Base-by-base conservation (phyloP, 306 rosid species). In the Calophaca sinica region DNA sequence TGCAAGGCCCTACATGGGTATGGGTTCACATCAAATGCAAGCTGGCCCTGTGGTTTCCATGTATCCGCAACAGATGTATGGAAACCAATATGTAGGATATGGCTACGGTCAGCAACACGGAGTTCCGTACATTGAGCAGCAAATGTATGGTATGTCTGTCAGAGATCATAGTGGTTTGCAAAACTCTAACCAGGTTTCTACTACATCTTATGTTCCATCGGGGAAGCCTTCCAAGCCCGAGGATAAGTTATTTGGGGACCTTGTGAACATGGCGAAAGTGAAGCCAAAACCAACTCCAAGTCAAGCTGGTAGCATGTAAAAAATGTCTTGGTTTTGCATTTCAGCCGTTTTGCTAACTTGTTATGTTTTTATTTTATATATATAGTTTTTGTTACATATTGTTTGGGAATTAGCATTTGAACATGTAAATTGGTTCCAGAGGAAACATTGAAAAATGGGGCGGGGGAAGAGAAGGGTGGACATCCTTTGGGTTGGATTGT, bases 221-320 rank as follows among this genome's bases (percentile, higher is more conserved):
- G 83, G 72, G 76, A 90, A 79, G 85, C 96, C 96, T 70, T 87
- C 87, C 59, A 94, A 87, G 77, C 97, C 98, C 38, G 97, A 94
- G 86, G 97, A 94, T 68, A 94, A 88, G 73, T 82, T 94, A 49
- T 94, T 94, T 9, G 98, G 98, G 10, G 98, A 94, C 84, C 97
- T 94, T 41, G 97, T 94, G 52, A 86, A 91, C 89, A 87, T 90
- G 82, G 90, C 98, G 10, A 94, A 94, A 77, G 69, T 94, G 61
- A 91, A 90, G 83, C 87, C 98, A 12, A 94, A 91, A 79, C 62
- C 96, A 57, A 73, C 87, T 46, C 81, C 91, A 10, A 89, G 88
- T 4, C 74, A 79, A 68, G 86, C 98, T 76, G 92, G 91, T 74
- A 84, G 91, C 85, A 64, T 83, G 85, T 88, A 85, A 90, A 76